Base-by-base conservation (phyloP, 2,329 filamentous ascomycete genomes). In the Sporothrix schenckii region DNA sequence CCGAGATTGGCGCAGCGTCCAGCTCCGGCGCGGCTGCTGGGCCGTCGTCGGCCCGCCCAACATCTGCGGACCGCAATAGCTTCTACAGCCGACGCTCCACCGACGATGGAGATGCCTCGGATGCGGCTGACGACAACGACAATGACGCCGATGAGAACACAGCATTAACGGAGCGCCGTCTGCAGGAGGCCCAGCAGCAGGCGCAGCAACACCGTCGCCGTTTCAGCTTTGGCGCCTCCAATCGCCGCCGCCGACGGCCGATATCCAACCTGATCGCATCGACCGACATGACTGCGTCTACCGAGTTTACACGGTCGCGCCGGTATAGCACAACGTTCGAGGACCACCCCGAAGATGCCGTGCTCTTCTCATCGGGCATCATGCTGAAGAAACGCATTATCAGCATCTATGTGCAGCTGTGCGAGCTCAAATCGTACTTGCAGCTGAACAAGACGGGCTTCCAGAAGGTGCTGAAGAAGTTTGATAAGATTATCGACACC, bases 401-500 rank as follows among this genome's bases (percentile, higher is more conserved):
- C 74, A 89, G 89, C 77, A 84, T 94, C 72, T 99, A 97, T 78
- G 95, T 99, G 60, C 91, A 92, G 74, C 84, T 98, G 21, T 97
- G 94, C 81, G 95, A 97, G 80, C 87, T 99, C 76, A 96, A 97
- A 78, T 98, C 94, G 1, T 99, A 94, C 77, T 90, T 94, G 69
- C 94, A 98, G 81, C 88, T 99, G 73, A 99, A 99, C 84, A 91
- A 92, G 81, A 99, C 95, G 0, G 95, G 95, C 14, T 99, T 99
- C 81, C 88, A 90, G 77, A 99, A 99, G 81, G 94, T 97, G 0
- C 82, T 98, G 75, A 99, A 99, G 82, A 99, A 99, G 80, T 99
- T 95, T 77, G 95, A 99, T 85, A 99, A 99, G 84, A 98, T 92
- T 70, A 82, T 97, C 71, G 91, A 97, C 79, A 90, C 90, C 74